Evolutionary conservation across 2,329 filamentous ascomycete species (phyloP).

Genomic region (Diaporthe humulicola): DNA sequence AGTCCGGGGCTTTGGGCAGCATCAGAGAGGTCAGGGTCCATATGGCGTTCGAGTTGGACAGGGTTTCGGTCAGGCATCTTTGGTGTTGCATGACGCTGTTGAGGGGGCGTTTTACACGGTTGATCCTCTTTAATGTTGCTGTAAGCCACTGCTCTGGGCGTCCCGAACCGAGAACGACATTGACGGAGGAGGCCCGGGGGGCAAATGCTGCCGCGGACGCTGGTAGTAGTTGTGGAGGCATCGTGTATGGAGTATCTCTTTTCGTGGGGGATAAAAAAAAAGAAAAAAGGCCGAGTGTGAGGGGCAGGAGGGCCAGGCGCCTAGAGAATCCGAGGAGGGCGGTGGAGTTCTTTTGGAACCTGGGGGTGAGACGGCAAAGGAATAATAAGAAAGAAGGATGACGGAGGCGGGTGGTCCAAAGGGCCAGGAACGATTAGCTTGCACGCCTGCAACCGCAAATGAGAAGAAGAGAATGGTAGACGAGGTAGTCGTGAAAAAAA

Average conservation of each 20-base stretch:
- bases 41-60: slow-evolving; percentile 90
- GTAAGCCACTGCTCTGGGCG: slow-evolving; percentile 98
- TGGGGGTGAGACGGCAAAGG: slow-evolving; percentile 49
- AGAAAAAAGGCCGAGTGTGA: slow-evolving; percentile 37
- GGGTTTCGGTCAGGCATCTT: slow-evolving; percentile 92
- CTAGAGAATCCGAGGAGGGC: slow-evolving; percentile 43
- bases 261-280: slow-evolving; percentile 30
- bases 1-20: slow-evolving; percentile 88
- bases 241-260: slow-evolving; percentile 53
- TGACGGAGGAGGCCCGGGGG: slow-evolving; percentile 88
- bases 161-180: slow-evolving; percentile 85
- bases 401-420: slow-evolving; percentile 68
- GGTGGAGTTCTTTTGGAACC: slow-evolving; percentile 54
- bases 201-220: slow-evolving; percentile 97
- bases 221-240: slow-evolving; percentile 94
- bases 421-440: slow-evolving; percentile 65
- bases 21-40: slow-evolving; percentile 96
- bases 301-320: slow-evolving; percentile 34
- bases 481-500: slow-evolving; percentile 69
- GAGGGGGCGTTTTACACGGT: slow-evolving; percentile 94
- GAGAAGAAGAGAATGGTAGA: slow-evolving; percentile 70
- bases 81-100: slow-evolving; percentile 98
- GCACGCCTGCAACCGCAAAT: slow-evolving; percentile 72
- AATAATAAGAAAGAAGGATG: slow-evolving; percentile 57
- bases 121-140: slow-evolving; percentile 95